phyloP scores from a whole-genome alignment of 257 asterid species.

The Nicotiana benthamiana region DNA sequence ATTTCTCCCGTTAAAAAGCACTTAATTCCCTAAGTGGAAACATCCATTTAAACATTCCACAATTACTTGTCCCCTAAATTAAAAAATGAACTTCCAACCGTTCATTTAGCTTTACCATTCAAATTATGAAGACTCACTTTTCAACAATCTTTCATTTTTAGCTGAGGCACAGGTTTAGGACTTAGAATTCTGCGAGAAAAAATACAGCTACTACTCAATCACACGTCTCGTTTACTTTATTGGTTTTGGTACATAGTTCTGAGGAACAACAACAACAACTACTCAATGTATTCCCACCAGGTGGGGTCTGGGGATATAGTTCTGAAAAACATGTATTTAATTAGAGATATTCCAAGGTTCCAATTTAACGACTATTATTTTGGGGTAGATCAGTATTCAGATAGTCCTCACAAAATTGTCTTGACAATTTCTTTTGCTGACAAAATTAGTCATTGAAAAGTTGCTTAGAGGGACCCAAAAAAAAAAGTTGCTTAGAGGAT shows the following conservation, averaged over 20 bases:
- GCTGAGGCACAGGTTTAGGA: not conserved
- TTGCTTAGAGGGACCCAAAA: no score
- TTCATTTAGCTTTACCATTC: not conserved
- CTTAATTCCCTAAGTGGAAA: not conserved
- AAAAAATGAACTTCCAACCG: not conserved
- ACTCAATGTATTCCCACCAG: no score
- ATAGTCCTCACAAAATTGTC: not conserved
- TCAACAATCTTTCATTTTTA: not conserved
- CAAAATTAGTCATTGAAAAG: not conserved
- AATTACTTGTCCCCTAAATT: not conserved
- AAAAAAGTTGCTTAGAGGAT: no score
- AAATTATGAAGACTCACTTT: no score
- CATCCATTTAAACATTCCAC: constrained; percentile 3
- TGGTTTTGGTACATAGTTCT: not conserved
- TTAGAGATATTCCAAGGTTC: not conserved
- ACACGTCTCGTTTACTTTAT: not conserved
- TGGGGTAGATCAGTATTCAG: not conserved
- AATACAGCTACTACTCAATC: not conserved
- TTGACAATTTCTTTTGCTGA: not conserved
- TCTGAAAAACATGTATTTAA: no score
- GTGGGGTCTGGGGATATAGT: no score
- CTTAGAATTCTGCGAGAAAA: not conserved
- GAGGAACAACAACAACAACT: no score
- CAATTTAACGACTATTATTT: not conserved
- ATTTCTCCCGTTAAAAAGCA: not conserved